phyloP scores from a whole-genome alignment of 768 basidiomycete genomes.

The Gloeopeniophorella convolvens region DNA sequence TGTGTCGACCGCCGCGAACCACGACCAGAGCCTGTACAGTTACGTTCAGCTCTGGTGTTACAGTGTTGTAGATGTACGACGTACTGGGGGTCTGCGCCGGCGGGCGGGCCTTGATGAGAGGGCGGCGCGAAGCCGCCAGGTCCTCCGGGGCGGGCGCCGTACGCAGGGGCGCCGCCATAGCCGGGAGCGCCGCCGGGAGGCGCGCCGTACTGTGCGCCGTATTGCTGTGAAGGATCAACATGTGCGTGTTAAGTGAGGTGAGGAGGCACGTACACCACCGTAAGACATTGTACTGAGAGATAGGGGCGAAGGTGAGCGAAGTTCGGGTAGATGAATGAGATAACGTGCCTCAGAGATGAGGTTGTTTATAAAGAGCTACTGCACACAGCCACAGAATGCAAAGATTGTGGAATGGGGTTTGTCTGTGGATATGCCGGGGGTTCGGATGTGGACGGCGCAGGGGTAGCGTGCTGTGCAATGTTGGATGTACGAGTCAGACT shows the following conservation, averaged over 20 bases:
- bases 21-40: conserved; percentile 54
- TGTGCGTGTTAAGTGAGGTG: too few species aligned
- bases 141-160: conserved; percentile 20
- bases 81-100: conserved; percentile 73
- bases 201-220: background rate
- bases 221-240: background rate
- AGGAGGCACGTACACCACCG: conserved; percentile 7
- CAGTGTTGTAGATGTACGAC: conserved; percentile 26
- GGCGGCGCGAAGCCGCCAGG: conserved; percentile 30
- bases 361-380: background rate
- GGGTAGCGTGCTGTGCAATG: too few species aligned
- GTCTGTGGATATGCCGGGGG: too few species aligned
- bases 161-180: conserved; percentile 19
- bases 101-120: conserved; percentile 39
- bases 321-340: background rate
- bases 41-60: background rate
- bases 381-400: background rate
- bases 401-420: too few species aligned
- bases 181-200: conserved; percentile 7
- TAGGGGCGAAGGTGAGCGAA: background rate
- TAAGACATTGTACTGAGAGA: conserved; percentile 10
- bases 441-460: too few species aligned
- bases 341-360: background rate
- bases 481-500: too few species aligned
- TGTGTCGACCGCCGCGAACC: conserved; percentile 65